Base-by-base conservation (phyloP, 371 early-diverging fungal species). In the Rhizomucor miehei region DNA sequence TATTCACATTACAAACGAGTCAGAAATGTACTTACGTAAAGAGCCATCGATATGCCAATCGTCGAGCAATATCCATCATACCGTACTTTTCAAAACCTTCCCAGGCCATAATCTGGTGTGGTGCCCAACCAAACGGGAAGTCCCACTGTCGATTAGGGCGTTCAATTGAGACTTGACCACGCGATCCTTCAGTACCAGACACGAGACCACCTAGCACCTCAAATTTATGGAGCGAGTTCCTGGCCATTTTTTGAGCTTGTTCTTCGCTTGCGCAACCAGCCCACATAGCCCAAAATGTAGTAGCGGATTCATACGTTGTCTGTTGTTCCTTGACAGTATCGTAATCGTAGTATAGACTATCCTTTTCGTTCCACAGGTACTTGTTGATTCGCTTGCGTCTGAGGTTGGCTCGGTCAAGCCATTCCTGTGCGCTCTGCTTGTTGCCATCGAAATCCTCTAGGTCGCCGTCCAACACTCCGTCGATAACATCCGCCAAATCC, bases 31-130 rank as follows among this genome's bases (percentile, higher is more conserved):
- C 82, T 70, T 77, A 84, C 69, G 92, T 93, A 65, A 84, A 97
- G 51, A 96, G 75, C 98, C 98, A 98, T 25, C 97, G 89, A 74
- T 98, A 98, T 13, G 92, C 92, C 20, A 90, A 66, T 16, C 95
- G 81, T 6, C 84, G 74, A 3, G 96, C 91, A 21, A 87, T 89
- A 25, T 84, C 86, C 44, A 57, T 59, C 66, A 82, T 91, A 6
- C 92, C 93, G 70, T 97, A 98, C 54, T 83, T 82, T 55, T 83
- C 84, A 50, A 96, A 77, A 1, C 91, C 97, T 56, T 83, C 76
- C 98, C 98, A 98, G 1, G 95, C 90, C 64, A 98, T 75, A 44
- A 98, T 97, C 67, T 98, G 98, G 71, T 97, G 97, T 44, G 98
- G 98, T 21, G 96, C 96, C 98, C 98, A 97, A 11, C 98, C 94